These are phyloP conservation scores for Turritis glabra DNA, from an alignment of 345 rosid genomes.

Conservation along the genomic window DNA sequence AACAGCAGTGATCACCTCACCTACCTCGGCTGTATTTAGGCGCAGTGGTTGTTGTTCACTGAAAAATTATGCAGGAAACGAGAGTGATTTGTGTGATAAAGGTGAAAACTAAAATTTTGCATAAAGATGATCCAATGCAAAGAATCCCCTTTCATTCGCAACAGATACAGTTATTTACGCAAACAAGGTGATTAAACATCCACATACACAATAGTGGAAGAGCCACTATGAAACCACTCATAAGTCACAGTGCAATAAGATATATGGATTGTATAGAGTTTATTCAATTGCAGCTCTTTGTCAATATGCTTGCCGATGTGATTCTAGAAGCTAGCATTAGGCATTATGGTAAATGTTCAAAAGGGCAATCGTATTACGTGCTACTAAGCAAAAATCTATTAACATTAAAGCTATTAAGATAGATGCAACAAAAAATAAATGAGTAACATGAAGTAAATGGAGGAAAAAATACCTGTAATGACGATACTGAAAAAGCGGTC, in stretches of 20 bases:
- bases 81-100: constrained; percentile 28
- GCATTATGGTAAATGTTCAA: constrained; percentile 15
- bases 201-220: constrained; percentile 19
- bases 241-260: constrained; percentile 19
- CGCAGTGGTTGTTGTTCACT: constrained; percentile 99
- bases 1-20: constrained; percentile 96
- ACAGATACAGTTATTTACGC: constrained; percentile 19
- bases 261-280: constrained; percentile 3
- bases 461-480: constrained; percentile 63
- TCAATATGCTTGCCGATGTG: constrained; percentile 11
- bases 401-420: constrained; percentile 5
- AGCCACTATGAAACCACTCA: constrained; percentile 21
- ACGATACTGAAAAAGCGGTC: constrained; percentile 94
- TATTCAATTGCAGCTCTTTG: constrained; percentile 16
- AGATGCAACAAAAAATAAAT: background rate
- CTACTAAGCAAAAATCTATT: constrained; percentile 9
- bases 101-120: constrained; percentile 17
- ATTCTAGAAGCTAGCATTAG: constrained; percentile 20
- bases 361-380: constrained; percentile 21
- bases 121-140: constrained; percentile 26
- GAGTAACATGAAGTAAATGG: constrained; percentile 8
- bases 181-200: background rate
- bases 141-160: constrained; percentile 21
- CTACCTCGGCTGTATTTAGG: constrained; percentile 80
- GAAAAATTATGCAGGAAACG: constrained; percentile 38